Percentiles rank a stretch among this genome's conserved stretches.
These are phyloP conservation scores for Thalassia testudinum DNA, from an alignment of 116 monocot species.

Conservation along the genomic window DNA sequence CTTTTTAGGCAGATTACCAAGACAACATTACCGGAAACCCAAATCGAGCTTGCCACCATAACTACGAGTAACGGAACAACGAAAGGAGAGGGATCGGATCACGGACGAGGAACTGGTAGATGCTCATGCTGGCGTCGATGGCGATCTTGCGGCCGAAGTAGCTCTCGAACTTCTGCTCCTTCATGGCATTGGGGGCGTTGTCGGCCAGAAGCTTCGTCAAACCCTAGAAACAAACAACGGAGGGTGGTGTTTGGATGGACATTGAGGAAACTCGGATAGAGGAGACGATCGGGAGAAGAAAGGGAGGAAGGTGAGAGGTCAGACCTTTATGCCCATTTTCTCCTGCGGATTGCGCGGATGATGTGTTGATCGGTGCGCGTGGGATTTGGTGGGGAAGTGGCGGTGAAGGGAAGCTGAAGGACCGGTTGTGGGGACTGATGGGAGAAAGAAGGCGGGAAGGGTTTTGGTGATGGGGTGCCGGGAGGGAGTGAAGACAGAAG, in stretches of 20 bases:
- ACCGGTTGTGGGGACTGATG: too few relatives aligned
- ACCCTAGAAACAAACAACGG: constrained; percentile 31
- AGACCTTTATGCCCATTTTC: too few relatives aligned
- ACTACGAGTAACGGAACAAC: background rate
- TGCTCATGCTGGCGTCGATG: constrained; percentile 98
- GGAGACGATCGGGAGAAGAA: constrained; percentile 1
- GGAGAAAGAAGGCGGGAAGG: too few relatives aligned
- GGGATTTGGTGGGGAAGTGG: too few relatives aligned
- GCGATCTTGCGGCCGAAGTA: constrained; percentile 94
- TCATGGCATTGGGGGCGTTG: constrained; percentile 87
- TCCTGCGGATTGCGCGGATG: too few relatives aligned
- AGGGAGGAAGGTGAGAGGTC: background rate
- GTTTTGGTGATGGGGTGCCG: too few relatives aligned
- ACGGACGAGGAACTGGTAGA: constrained; percentile 94
- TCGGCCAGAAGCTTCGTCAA: constrained; percentile 95
- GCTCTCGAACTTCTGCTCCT: constrained; percentile 98
- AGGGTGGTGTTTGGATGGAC: background rate
- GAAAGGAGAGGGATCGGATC: background rate
- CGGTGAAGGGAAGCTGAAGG: too few relatives aligned
- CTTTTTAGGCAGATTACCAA: too few relatives aligned
- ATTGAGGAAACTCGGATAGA: background rate
- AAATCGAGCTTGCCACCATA: background rate
- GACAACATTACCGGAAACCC: background rate
- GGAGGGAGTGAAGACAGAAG: too few relatives aligned
- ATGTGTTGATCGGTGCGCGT: too few relatives aligned